Percentiles rank a stretch among this genome's conserved stretches.
Evolutionary conservation across 441 rosid species (phyloP).

Genomic region (Corymbia calophylla): DNA sequence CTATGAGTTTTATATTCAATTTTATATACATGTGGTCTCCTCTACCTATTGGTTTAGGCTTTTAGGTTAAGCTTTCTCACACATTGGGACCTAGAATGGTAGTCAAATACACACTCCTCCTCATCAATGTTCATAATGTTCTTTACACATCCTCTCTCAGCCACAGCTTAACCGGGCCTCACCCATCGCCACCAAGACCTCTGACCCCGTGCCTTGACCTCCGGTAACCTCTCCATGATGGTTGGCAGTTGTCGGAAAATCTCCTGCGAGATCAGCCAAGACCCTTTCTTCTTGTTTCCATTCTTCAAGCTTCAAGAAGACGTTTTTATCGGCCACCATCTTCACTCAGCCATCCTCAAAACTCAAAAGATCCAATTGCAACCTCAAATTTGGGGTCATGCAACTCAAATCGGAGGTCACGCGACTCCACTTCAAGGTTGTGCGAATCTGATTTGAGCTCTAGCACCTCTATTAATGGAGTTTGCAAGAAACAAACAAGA

Average conservation of each 20-base stretch:
- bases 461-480: no score
- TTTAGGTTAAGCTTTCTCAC: no score
- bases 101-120: rapidly evolving
- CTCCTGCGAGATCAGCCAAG: neutral
- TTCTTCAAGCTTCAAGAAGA: neutral
- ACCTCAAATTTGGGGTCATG: no score
- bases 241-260: neutral
- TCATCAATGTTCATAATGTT: no score
- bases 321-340: neutral
- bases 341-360: neutral
- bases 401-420: no score
- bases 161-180: neutral
- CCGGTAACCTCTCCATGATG: rapidly evolving
- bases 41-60: no score
- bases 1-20: no score
- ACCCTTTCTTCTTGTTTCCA: neutral
- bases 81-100: no score
- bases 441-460: no score
- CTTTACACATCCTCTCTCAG: neutral
- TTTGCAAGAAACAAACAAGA: no score
- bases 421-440: no score
- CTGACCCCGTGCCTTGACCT: rapidly evolving
- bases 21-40: no score
- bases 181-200: neutral
- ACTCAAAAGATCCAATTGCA: neutral